Conservation (phyloP, 257 asterid genomes). For the Solanum tarijense region DNA sequence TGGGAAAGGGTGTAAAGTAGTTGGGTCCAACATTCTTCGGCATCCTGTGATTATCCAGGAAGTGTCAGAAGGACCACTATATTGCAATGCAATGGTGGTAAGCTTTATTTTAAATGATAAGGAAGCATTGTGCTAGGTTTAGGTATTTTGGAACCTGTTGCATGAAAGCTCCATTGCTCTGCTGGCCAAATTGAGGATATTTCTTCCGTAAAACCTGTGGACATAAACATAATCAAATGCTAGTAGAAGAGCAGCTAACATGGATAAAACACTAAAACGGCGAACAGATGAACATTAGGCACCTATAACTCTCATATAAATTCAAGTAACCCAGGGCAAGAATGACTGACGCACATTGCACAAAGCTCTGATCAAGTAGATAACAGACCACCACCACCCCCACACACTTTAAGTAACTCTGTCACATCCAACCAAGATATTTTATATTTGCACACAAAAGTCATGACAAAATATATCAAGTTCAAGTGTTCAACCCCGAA, state of each 20-base stretch:
- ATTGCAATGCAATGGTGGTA: neutral
- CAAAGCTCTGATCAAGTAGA: neutral
- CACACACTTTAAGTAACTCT: neutral
- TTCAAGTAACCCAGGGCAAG: neutral
- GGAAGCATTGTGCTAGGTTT: conserved; percentile 1
- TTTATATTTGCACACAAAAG: neutral
- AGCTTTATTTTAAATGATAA: neutral
- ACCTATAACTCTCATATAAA: neutral
- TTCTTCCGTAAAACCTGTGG: conserved; percentile 79
- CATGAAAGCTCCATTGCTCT: conserved; percentile 88
- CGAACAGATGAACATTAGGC: neutral
- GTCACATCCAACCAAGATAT: neutral
- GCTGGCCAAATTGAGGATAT: conserved; percentile 98
- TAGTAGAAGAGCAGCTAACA: neutral
- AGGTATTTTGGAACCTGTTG: conserved; percentile 62
- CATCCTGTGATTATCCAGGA: conserved; percentile 55
- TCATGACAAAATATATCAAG: neutral
- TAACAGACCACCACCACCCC: neutral
- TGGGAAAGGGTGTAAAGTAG: conserved; percentile 79
- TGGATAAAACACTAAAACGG: neutral
- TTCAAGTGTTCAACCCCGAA: neutral
- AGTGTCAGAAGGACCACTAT: neutral
- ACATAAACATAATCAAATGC: neutral
- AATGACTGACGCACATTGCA: neutral
- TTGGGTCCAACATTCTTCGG: conserved; percentile 99